A percentile compares a stretch with the other conserved stretches of the same genome.
These are phyloP conservation scores for Annulohypoxylon nitens DNA, from an alignment of 495 filamentous ascomycete species.

Conservation along the genomic window DNA sequence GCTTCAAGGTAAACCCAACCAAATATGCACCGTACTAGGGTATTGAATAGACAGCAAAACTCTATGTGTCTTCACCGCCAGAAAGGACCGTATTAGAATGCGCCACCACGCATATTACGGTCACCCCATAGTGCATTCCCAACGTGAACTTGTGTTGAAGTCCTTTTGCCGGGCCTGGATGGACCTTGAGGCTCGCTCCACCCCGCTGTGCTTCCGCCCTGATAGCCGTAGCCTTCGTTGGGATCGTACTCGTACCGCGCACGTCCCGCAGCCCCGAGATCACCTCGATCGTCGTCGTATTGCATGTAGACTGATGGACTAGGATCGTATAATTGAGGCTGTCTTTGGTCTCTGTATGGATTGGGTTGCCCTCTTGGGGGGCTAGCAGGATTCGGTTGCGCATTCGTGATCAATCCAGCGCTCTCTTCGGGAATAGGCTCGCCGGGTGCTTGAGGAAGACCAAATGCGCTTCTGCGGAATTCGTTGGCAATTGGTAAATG, in stretches of 20 bases:
- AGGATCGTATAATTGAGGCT: conserved; percentile 47
- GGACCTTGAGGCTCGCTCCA: conserved; percentile 32
- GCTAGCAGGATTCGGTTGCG: conserved; percentile 59
- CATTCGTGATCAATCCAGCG: conserved; percentile 61
- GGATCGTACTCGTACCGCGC: conserved; percentile 41
- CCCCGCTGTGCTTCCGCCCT: conserved; percentile 37
- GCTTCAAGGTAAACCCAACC: conserved; percentile 24
- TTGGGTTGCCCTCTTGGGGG: conserved; percentile 27
- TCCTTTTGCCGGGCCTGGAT: conserved; percentile 28
- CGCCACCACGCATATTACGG: conserved; percentile 25
- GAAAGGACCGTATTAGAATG: conserved; percentile 11
- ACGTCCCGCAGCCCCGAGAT: conserved; percentile 48
- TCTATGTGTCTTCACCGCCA: neutral
- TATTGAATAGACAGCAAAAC: conserved; percentile 22
- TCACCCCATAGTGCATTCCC: conserved; percentile 50
- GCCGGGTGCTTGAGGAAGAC: conserved; percentile 29
- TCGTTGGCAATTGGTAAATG: conserved; percentile 59
- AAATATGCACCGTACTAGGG: conserved; percentile 34
- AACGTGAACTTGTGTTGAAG: conserved; percentile 42
- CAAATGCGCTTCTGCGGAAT: conserved; percentile 59
- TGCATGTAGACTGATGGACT: conserved; percentile 34
- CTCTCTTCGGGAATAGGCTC: conserved; percentile 56
- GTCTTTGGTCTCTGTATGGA: conserved; percentile 42
- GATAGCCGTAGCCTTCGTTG: conserved; percentile 23
- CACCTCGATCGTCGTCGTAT: conserved; percentile 45